Evolutionary conservation across 768 basidiomycete genomes (phyloP).

Genomic region (Leccinum pellstonianum): DNA sequence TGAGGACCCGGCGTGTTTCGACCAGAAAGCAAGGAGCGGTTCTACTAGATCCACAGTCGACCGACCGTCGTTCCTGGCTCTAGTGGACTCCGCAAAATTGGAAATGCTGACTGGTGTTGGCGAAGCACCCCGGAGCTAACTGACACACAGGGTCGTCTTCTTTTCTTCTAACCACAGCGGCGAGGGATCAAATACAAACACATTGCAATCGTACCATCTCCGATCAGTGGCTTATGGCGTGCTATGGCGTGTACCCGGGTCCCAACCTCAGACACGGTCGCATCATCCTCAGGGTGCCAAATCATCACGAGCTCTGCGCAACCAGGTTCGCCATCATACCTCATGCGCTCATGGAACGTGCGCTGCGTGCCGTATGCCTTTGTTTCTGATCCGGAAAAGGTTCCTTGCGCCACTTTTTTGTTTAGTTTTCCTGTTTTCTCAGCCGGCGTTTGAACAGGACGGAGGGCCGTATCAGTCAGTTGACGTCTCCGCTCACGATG

Average conservation of each 20-base stretch:
- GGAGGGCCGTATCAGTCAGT: no score
- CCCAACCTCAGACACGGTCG: background rate
- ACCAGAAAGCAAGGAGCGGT: slow-evolving; percentile 39
- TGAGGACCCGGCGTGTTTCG: slow-evolving; percentile 29
- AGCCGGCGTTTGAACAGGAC: background rate
- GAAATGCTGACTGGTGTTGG: background rate
- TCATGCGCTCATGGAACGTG: background rate
- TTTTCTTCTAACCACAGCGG: slow-evolving; percentile 61
- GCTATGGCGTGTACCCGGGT: background rate
- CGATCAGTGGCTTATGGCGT: slow-evolving; percentile 57
- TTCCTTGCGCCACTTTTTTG: background rate
- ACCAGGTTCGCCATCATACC: background rate
- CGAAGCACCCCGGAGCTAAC: slow-evolving; percentile 26
- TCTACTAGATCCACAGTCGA: slow-evolving; percentile 51
- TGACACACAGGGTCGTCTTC: slow-evolving; percentile 80
- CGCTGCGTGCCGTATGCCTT: background rate
- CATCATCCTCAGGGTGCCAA: background rate
- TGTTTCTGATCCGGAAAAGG: background rate
- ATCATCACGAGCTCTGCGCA: background rate
- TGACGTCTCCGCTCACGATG: no score
- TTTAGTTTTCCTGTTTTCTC: background rate
- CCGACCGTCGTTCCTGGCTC: slow-evolving; percentile 67
- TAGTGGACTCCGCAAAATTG: slow-evolving; percentile 5
- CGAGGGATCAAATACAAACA: slow-evolving; percentile 78
- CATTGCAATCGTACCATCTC: slow-evolving; percentile 68